A percentile compares a stretch with the other conserved stretches of the same genome.
Evolutionary conservation across 2,329 filamentous ascomycete genomes (phyloP).

Genomic region (Cytospora chrysosperma): DNA sequence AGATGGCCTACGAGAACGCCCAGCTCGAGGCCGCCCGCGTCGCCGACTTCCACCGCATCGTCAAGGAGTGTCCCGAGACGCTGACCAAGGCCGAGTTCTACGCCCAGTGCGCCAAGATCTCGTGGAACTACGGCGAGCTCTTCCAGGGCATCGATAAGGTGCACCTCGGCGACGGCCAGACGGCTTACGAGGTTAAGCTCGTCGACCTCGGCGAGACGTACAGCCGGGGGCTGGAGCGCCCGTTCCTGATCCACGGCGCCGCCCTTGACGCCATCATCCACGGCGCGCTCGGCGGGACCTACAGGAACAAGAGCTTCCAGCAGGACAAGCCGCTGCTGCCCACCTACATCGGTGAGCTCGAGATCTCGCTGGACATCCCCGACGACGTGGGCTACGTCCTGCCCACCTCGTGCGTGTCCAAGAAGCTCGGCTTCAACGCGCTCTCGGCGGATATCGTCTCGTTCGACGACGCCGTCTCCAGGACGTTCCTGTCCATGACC

Average conservation of each 20-base stretch:
- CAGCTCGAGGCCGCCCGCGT: conserved; percentile 14
- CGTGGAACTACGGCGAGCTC: conserved; percentile 41
- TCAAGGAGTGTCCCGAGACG: conserved; percentile 19
- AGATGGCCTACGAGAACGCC: conserved; percentile 15
- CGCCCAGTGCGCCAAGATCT: conserved; percentile 17
- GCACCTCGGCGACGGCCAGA: conserved; percentile 35
- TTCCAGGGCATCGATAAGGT: conserved; percentile 48
- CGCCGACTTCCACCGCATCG: conserved; percentile 17
- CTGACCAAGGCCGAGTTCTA: conserved; percentile 20
- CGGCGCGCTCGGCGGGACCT: conserved; percentile 18
- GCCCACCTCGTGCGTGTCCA: conserved; percentile 18
- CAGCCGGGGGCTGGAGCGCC: conserved; percentile 53
- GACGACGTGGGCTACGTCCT: conserved; percentile 18
- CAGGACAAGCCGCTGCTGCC: conserved; percentile 20
- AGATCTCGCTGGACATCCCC: conserved; percentile 19
- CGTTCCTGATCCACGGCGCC: conserved; percentile 55
- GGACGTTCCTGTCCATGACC: conserved; percentile 17
- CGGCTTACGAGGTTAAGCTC: conserved; percentile 41
- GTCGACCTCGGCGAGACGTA: conserved; percentile 52
- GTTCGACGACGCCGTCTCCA: conserved; percentile 10
- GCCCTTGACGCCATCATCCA: conserved; percentile 59
- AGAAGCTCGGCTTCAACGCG: conserved; percentile 17
- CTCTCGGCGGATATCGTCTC: conserved; percentile 17
- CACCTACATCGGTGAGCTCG: conserved; percentile 18
- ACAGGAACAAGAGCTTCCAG: conserved; percentile 14